phyloP scores from a whole-genome alignment of 225 moss, liverwort and hornwort species.

The Lunularia cruciata region DNA sequence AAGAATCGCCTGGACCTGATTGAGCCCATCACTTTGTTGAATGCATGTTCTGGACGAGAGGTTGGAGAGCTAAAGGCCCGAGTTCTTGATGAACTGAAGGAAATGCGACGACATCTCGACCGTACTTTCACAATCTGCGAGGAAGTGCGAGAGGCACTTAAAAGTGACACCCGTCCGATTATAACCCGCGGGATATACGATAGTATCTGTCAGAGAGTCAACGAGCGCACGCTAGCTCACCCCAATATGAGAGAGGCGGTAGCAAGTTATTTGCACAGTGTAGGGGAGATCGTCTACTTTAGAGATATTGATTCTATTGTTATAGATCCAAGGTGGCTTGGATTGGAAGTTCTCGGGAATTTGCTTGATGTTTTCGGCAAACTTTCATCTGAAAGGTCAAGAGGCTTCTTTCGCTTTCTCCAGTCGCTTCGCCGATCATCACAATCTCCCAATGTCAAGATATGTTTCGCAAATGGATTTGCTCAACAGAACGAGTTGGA shows the following conservation, averaged over 20 bases:
- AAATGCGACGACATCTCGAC: not conserved
- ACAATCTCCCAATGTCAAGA: too few species aligned
- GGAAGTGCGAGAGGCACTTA: not conserved
- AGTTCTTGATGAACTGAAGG: not conserved
- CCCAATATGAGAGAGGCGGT: not conserved
- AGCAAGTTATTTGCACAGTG: constrained; percentile 5
- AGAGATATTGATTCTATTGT: not conserved
- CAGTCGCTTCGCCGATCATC: not conserved
- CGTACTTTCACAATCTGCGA: not conserved
- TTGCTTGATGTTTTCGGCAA: not conserved
- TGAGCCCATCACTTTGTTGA: not conserved
- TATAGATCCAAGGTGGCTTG: constrained; percentile 7
- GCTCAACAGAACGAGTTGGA: too few species aligned
- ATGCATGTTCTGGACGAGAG: not conserved
- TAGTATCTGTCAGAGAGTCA: not conserved
- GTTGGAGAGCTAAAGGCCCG: not conserved
- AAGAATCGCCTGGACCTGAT: not conserved
- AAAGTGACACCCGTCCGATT: not conserved
- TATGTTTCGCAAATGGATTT: too few species aligned
- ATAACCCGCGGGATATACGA: not conserved
- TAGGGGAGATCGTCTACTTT: constrained; percentile 11
- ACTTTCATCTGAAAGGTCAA: not conserved
- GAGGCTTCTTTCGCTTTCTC: not conserved
- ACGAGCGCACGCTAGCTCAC: too few species aligned
- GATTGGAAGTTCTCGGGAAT: not conserved